Evolutionary conservation across 352 stramenopile species (phyloP).

Genomic region (Phytophthora pisi): DNA sequence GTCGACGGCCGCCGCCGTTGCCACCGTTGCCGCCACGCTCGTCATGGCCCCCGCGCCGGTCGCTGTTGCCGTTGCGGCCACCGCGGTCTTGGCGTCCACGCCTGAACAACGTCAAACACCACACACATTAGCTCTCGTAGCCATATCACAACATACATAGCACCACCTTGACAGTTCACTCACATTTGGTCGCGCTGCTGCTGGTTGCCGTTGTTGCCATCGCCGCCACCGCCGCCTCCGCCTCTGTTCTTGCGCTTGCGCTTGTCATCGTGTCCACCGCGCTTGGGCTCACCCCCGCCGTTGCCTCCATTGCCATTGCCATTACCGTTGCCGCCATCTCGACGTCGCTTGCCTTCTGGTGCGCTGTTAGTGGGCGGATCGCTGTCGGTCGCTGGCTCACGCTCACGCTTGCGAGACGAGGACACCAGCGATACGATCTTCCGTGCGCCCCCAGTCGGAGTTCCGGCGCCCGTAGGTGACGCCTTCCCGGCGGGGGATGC

Average conservation of each 20-base stretch:
- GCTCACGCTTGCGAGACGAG: constrained; percentile 72
- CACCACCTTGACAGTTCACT: constrained; percentile 10
- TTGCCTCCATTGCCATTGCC: constrained; percentile 4
- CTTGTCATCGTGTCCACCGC: constrained; percentile 51
- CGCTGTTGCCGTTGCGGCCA: constrained; percentile 27
- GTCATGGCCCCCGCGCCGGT: constrained; percentile 31
- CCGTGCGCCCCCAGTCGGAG: constrained; percentile 29
- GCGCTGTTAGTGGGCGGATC: constrained; percentile 9
- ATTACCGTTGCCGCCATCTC: constrained; percentile 32
- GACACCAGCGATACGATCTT: constrained; percentile 87
- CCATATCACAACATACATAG: not conserved
- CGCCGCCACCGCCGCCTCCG: not conserved
- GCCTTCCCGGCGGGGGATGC: constrained; percentile 12
- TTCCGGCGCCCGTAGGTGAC: constrained; percentile 23
- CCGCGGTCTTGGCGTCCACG: constrained; percentile 41
- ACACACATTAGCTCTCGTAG: constrained; percentile 7
- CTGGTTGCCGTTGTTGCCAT: constrained; percentile 34
- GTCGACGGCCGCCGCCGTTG: constrained; percentile 33
- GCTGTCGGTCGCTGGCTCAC: constrained; percentile 37
- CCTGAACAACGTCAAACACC: constrained; percentile 17
- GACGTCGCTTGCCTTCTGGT: constrained; percentile 54
- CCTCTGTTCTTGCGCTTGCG: constrained; percentile 59
- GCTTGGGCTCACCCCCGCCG: constrained; percentile 29
- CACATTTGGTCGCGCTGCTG: constrained; percentile 64
- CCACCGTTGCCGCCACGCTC: constrained; percentile 31